Percentiles rank a stretch among this genome's conserved stretches.
These are phyloP conservation scores for Lachnellula willkommii DNA, from an alignment of 2,329 filamentous ascomycete species.

Conservation along the genomic window DNA sequence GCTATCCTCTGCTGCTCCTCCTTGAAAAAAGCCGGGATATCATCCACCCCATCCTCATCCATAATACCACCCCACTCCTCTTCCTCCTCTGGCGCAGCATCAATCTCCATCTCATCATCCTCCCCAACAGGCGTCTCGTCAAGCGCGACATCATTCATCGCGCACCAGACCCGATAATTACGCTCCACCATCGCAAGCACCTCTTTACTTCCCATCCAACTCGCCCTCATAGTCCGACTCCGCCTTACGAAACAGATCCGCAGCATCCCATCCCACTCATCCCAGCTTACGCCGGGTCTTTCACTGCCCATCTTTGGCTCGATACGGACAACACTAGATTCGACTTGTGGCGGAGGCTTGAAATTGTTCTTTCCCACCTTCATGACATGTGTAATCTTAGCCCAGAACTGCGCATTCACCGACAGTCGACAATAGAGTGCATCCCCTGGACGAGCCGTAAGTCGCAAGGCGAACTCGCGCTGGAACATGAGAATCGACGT, in stretches of 20 bases:
- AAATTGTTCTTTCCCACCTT: conserved; percentile 97
- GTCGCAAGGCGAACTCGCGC: conserved; percentile 84
- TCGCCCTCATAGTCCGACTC: conserved; percentile 82
- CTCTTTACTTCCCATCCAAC: conserved; percentile 73
- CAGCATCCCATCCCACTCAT: conserved; percentile 90
- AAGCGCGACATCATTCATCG: conserved; percentile 73
- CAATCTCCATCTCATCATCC: conserved; percentile 42
- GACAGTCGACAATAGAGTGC: conserved; percentile 84
- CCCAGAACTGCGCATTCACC: conserved; percentile 93
- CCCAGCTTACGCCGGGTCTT: conserved; percentile 81
- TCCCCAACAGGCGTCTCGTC: conserved; percentile 56
- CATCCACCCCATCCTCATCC: conserved; percentile 53
- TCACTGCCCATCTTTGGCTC: conserved; percentile 75
- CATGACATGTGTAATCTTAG: conserved; percentile 68
- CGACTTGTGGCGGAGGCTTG: conserved; percentile 87
- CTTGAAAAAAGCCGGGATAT: conserved; percentile 80
- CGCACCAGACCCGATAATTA: conserved; percentile 88
- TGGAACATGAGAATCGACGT: conserved; percentile 93
- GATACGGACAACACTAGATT: conserved; percentile 83
- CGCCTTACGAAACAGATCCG: conserved; percentile 79
- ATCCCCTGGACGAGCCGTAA: conserved; percentile 84
- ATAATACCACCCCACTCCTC: conserved; percentile 48
- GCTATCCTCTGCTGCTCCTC: conserved; percentile 41
- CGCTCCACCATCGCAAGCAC: conserved; percentile 77
- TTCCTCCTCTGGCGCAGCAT: conserved; percentile 40